Base-by-base conservation (phyloP, 225 moss, liverwort and hornwort species). In the Pseudoscleropodium purum region DNA sequence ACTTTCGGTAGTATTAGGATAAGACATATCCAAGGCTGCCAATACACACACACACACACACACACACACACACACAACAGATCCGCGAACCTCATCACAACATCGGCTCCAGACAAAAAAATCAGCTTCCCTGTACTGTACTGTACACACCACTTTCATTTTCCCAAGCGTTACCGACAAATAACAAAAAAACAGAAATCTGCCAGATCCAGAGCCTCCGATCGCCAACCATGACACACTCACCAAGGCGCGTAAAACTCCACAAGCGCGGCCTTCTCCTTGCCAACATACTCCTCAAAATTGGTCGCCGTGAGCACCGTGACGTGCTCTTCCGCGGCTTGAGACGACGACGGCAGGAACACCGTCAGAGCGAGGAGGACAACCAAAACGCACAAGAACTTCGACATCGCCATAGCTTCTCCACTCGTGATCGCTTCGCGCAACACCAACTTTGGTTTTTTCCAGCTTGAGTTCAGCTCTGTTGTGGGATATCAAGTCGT, bases 171-270 rank as follows among this genome's bases (percentile, higher is more conserved):
- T 19, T 83, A 86, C 87, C 91, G 85, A 94, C 87, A 91, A 65
- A 33, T 14, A 82, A 19, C 31, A 15, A 66, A 18, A 56, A 36
- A 37, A 16, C 1, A 57, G 18, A 73, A 63, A 75, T 10, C 51
- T 75, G 11, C 61, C 75, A 84, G 80, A 74, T 73, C 78, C 54
- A 31, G 37, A 10, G 36, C 39, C 16, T 70, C 33, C 62, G 86
- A 92, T 86, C 86, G 25, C 9, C 47, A 82, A 61, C 21, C 33
- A 66, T 70, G 64, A 64, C 64, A 29, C 34, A 63, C 97, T 95
- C 68, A 97, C 99, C 99, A 99, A 7, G 99, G 99, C 57, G 99
- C 99, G 87, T 97, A 99, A 91, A 99, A 99, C 93, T 99, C 97
- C 84, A 99, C 96, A 31, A 99, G 94, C 33, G 97, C 96, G 57